A percentile compares a stretch with the other conserved stretches of the same genome.
phyloP scores from a whole-genome alignment of 2,329 filamentous ascomycete species.

The Dactylella cylindrospora region DNA sequence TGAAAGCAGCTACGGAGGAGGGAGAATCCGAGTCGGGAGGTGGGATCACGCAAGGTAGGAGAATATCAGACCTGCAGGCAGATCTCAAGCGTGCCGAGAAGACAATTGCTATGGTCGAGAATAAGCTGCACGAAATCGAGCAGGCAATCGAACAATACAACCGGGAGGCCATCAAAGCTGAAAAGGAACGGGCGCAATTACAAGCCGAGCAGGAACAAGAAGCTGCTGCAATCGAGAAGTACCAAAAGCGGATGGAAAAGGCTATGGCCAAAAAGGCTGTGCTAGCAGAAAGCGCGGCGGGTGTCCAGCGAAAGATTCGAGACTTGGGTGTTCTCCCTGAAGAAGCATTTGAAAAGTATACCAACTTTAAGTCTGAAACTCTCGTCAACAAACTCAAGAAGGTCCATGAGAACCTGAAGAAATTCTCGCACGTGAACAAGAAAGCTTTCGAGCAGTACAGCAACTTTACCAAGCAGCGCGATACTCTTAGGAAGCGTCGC shows the following conservation, averaged over 20 bases:
- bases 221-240: slow-evolving; percentile 74
- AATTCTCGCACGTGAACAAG: slow-evolving; percentile 98
- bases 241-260: slow-evolving; percentile 89
- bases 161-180: slow-evolving; percentile 49
- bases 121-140: slow-evolving; percentile 74
- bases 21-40: slow-evolving; percentile 62
- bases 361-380: slow-evolving; percentile 74
- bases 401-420: slow-evolving; percentile 88
- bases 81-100: slow-evolving; percentile 78
- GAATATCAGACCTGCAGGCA: slow-evolving; percentile 73
- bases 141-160: slow-evolving; percentile 65
- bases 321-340: slow-evolving; percentile 91
- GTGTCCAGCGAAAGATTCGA: slow-evolving; percentile 84
- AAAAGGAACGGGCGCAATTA: slow-evolving; percentile 52
- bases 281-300: slow-evolving; percentile 72
- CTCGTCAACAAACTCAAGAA: slow-evolving; percentile 78
- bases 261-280: slow-evolving; percentile 84
- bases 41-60: slow-evolving; percentile 62
- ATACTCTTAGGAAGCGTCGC: slow-evolving; percentile 78
- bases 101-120: slow-evolving; percentile 66
- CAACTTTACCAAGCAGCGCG: slow-evolving; percentile 90
- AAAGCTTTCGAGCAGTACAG: slow-evolving; percentile 99
- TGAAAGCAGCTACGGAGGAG: slow-evolving; percentile 63
- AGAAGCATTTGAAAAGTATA: slow-evolving; percentile 88
- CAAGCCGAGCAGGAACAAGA: slow-evolving; percentile 66